These are phyloP conservation scores for Casuarina cunninghamiana DNA, from an alignment of 306 rosid genomes.

Conservation along the genomic window DNA sequence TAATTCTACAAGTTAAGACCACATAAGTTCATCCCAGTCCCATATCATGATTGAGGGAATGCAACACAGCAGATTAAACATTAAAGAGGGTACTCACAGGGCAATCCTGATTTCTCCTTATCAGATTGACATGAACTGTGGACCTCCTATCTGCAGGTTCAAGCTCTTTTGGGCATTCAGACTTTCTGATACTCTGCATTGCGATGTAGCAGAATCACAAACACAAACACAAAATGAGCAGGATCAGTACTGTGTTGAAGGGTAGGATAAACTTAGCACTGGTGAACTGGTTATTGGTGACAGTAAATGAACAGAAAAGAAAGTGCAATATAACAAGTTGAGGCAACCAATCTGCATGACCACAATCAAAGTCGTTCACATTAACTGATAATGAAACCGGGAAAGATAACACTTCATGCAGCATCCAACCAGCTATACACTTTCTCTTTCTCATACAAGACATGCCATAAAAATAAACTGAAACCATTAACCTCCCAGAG, in stretches of 20 bases:
- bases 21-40: conserved; percentile 5
- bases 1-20: conserved; percentile 3
- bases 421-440: neutral
- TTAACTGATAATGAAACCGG: neutral
- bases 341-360: neutral
- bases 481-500: neutral
- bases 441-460: conserved; percentile 1
- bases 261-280: conserved; percentile 13
- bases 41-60: conserved; percentile 15
- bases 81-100: conserved; percentile 62
- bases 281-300: neutral
- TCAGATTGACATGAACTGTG: conserved; percentile 82
- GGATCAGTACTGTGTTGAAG: conserved; percentile 4
- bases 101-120: conserved; percentile 73
- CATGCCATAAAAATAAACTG: neutral
- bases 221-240: conserved; percentile 12
- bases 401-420: neutral
- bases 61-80: conserved; percentile 17
- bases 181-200: conserved; percentile 82
- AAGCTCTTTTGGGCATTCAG: conserved; percentile 93
- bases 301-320: neutral
- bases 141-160: conserved; percentile 84
- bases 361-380: neutral
- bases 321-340: neutral
- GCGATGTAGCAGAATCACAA: conserved; percentile 25